Percentiles rank a stretch among this genome's conserved stretches.
Conservation (phyloP, 2,329 filamentous ascomycete species). For the Trichoderma sp. region DNA sequence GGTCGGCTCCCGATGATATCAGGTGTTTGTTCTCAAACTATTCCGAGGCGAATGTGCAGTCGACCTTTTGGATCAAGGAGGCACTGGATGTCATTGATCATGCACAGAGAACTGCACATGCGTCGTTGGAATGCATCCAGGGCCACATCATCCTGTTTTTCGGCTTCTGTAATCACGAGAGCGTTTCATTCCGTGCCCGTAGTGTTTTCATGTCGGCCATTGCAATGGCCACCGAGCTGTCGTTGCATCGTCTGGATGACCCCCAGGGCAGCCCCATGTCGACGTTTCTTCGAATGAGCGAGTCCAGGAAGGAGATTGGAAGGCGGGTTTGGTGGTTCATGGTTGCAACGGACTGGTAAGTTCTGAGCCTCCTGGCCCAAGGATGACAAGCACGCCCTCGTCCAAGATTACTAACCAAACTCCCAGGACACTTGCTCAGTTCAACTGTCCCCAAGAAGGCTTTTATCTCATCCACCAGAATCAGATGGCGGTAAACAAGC, state of each 20-base stretch:
- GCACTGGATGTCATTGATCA: constrained; percentile 37
- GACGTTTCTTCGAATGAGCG: constrained; percentile 25
- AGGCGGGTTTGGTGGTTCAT: constrained; percentile 46
- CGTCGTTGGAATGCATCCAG: constrained; percentile 37
- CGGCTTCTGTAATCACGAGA: constrained; percentile 39
- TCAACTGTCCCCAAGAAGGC: constrained; percentile 35
- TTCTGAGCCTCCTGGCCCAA: neutral
- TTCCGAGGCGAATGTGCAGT: constrained; percentile 30
- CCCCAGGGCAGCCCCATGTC: constrained; percentile 23
- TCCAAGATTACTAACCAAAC: neutral
- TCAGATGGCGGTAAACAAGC: constrained; percentile 39
- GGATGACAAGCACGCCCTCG: neutral
- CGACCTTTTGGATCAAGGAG: constrained; percentile 34
- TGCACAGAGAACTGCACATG: constrained; percentile 28
- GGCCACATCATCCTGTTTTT: constrained; percentile 38
- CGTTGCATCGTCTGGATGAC: constrained; percentile 41
- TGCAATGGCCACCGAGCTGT: constrained; percentile 33
- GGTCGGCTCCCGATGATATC: constrained; percentile 30
- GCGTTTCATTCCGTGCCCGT: constrained; percentile 34
- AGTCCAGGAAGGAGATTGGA: constrained; percentile 36
- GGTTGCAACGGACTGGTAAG: constrained; percentile 39
- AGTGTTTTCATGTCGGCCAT: constrained; percentile 31
- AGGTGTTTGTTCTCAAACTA: constrained; percentile 28
- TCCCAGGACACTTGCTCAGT: constrained; percentile 37
- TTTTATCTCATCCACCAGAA: constrained; percentile 37